Base-by-base conservation (phyloP, 2,329 filamentous ascomycete genomes). In the Ramularia collo-cygni region DNA sequence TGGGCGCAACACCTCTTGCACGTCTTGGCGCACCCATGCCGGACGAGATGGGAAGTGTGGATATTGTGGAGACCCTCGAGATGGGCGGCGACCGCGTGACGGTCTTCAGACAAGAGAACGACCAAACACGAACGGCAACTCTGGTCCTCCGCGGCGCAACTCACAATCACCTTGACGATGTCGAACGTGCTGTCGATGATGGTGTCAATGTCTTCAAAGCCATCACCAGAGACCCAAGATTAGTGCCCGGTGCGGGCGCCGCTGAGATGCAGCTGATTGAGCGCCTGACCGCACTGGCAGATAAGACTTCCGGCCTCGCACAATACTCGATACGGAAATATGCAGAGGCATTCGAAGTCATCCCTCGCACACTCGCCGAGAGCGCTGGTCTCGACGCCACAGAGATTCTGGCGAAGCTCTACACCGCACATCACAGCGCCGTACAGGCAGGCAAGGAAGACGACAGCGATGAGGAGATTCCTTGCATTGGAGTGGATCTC, bases 121-220 rank as follows among this genome's bases (percentile, higher is more conserved):
- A 95, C 56, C 77, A 81, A 40, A 96, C 93, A 36, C 79, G 89
- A 58, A 98, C 92, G 37, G 86, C 93, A 14, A 98, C 92, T 6
- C 76, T 98, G 35, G 89, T 98, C 38, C 79, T 98, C 45, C 81
- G 92, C 51, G 92, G 93, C 35, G 92, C 92, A 14, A 98, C 92
- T 4, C 90, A 96, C 68, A 98, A 98, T 71, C 87, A 96, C 65
- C 79, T 98, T 16, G 92, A 98, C 59, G 92, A 98, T 56, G 77
- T 98, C 26, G 92, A 98, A 74, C 83, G 92, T 50, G 92, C 92
- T 36, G 89, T 98, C 41, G 92, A 98, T 57, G 92, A 98, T 54
- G 92, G 92, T 51, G 92, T 98, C 64, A 98, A 96, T 60, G 93
- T 94, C 37, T 85, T 98, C 64, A 98, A 98, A 72, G 92, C 92